Conservation (phyloP, 805 yeast genomes). For the Starmera dryadoides region DNA sequence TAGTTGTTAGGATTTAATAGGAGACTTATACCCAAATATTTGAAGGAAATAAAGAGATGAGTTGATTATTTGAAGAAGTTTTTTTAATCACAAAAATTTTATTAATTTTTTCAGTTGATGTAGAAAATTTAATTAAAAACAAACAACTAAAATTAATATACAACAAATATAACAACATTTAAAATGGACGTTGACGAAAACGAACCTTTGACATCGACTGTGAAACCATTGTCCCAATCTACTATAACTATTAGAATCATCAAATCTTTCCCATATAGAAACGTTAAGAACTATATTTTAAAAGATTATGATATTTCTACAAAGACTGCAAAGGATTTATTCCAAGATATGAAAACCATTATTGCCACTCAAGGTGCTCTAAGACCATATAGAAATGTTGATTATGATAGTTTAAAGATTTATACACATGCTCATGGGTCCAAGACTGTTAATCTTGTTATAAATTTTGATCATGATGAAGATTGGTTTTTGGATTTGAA, state of each 20-base stretch:
- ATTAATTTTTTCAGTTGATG: no score
- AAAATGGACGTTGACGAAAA: conserved; percentile 11
- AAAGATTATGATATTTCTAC: conserved; percentile 62
- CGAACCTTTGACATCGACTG: conserved; percentile 77
- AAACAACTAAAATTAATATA: no score
- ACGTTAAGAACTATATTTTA: conserved; percentile 70
- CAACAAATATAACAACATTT: no score
- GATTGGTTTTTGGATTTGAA: conserved; percentile 54
- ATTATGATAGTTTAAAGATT: conserved; percentile 69
- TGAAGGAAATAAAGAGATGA: no score
- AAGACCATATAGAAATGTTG: conserved; percentile 77
- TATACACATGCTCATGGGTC: conserved; percentile 95
- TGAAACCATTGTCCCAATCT: conserved; percentile 54
- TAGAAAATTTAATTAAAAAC: no score
- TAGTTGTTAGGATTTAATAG: no score
- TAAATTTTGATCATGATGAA: conserved; percentile 80
- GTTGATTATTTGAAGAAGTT: no score
- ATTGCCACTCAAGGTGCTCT: conserved; percentile 56
- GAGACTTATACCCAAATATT: no score
- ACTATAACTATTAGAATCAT: conserved; percentile 79
- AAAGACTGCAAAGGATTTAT: conserved; percentile 59
- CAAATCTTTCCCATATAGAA: conserved; percentile 88
- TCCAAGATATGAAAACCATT: conserved; percentile 39
- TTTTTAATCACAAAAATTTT: no score
- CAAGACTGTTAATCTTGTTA: conserved; percentile 86